phyloP scores from a whole-genome alignment of 148 eudicot species.

The Persicaria maculosa region DNA sequence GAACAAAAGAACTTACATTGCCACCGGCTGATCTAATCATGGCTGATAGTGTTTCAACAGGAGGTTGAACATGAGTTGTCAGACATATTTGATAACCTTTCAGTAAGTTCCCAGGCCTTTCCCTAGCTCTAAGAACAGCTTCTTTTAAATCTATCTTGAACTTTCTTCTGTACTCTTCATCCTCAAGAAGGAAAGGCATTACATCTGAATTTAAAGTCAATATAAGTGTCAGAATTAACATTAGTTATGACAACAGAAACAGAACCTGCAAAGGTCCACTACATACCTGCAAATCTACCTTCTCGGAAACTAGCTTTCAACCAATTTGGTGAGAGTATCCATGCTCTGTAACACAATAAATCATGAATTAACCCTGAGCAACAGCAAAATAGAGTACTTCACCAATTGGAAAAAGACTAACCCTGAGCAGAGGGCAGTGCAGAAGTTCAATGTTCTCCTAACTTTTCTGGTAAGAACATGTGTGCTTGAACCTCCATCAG shows the following conservation, averaged over 20 bases:
- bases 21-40: slow-evolving; percentile 78
- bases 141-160: slow-evolving; percentile 52
- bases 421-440: slow-evolving; percentile 92
- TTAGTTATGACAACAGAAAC: neutral
- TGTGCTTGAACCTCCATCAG: slow-evolving; percentile 63
- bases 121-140: slow-evolving; percentile 66
- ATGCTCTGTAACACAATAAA: slow-evolving; percentile 47
- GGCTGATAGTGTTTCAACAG: slow-evolving; percentile 42
- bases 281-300: slow-evolving; percentile 74
- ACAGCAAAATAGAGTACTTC: neutral
- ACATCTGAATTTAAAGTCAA: slow-evolving; percentile 45
- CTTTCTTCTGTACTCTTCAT: slow-evolving; percentile 51
- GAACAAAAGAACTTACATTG: slow-evolving; percentile 43
- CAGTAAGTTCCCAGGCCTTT: slow-evolving; percentile 43
- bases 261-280: neutral
- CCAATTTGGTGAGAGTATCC: slow-evolving; percentile 84
- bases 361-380: neutral
- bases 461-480: slow-evolving; percentile 73
- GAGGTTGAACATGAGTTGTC: slow-evolving; percentile 61
- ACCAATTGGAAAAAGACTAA: slow-evolving; percentile 24
- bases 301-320: slow-evolving; percentile 68
- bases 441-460: slow-evolving; percentile 80
- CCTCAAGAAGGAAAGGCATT: slow-evolving; percentile 54
- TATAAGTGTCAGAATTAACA: neutral
- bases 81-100: slow-evolving; percentile 58